Conservation (phyloP, 495 filamentous ascomycete species). For the Aeminium ludgeri region DNA sequence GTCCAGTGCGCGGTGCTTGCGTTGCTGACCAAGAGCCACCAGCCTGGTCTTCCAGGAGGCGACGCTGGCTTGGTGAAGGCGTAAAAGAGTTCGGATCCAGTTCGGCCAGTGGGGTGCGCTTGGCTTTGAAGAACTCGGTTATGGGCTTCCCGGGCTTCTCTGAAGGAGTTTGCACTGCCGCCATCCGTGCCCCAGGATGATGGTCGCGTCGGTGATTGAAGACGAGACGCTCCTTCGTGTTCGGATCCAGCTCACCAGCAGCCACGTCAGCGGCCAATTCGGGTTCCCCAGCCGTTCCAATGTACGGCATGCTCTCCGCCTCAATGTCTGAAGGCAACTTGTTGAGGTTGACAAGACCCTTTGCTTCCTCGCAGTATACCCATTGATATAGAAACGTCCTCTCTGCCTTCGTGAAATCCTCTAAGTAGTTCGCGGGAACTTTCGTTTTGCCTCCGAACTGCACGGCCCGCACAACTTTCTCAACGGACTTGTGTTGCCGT, state of each 20-base stretch:
- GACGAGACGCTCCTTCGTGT: conserved; percentile 58
- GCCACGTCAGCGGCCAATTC: conserved; percentile 61
- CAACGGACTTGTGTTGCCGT: conserved; percentile 72
- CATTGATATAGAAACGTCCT: conserved; percentile 85
- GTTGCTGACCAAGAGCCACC: conserved; percentile 33
- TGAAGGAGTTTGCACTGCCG: conserved; percentile 20
- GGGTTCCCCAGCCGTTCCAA: conserved; percentile 51
- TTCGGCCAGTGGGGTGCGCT: conserved; percentile 64
- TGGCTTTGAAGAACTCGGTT: conserved; percentile 59
- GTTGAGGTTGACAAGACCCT: conserved; percentile 56
- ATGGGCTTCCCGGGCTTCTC: conserved; percentile 52
- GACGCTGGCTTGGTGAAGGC: conserved; percentile 50
- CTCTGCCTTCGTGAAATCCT: conserved; percentile 67
- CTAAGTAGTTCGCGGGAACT: conserved; percentile 62
- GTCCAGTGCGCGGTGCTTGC: conserved; percentile 22
- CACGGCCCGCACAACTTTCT: conserved; percentile 62
- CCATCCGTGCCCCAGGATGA: conserved; percentile 14
- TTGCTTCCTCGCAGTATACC: conserved; percentile 66
- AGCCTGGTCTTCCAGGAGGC: conserved; percentile 36
- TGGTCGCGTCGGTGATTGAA: conserved; percentile 19
- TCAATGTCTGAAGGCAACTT: conserved; percentile 41
- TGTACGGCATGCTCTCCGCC: conserved; percentile 53
- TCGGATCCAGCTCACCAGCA: conserved; percentile 72
- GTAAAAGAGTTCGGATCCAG: conserved; percentile 74
- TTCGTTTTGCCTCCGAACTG: conserved; percentile 73